Conservation (phyloP, 495 filamentous ascomycete species). For the Neurospora tetraspora region DNA sequence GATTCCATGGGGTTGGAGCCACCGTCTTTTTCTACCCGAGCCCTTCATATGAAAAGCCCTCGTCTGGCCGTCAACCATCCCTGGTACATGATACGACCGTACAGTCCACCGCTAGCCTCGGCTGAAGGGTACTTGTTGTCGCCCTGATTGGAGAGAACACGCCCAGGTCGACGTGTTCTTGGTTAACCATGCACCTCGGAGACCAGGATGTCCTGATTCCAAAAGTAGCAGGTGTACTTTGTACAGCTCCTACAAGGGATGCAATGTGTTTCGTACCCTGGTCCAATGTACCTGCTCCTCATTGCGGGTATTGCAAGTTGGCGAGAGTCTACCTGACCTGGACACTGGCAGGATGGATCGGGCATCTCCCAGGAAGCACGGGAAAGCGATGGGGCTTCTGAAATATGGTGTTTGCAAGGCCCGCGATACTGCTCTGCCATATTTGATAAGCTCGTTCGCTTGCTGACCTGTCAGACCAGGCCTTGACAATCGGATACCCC, state of each 20-base stretch:
- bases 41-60: constrained; percentile 6
- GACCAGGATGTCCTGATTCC: constrained; percentile 15
- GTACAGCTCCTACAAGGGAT: not conserved
- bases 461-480: not conserved
- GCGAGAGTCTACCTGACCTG: constrained; percentile 2
- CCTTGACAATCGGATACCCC: not conserved
- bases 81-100: constrained; percentile 7
- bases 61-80: constrained; percentile 1
- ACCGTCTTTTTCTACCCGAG: constrained; percentile 2
- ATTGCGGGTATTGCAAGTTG: constrained; percentile 3
- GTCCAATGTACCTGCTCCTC: not conserved
- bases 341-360: constrained; percentile 4
- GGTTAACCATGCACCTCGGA: constrained; percentile 5
- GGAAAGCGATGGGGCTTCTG: not conserved
- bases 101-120: constrained; percentile 11
- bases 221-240: constrained; percentile 5
- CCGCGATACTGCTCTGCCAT: not conserved
- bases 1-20: constrained; percentile 3
- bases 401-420: not conserved
- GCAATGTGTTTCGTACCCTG: constrained; percentile 2
- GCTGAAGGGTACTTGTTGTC: constrained; percentile 10
- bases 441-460: not conserved
- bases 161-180: constrained; percentile 15
- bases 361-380: not conserved
- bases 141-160: constrained; percentile 17